Base-by-base conservation (phyloP, 345 rosid genomes). In the Citrus reticulata region DNA sequence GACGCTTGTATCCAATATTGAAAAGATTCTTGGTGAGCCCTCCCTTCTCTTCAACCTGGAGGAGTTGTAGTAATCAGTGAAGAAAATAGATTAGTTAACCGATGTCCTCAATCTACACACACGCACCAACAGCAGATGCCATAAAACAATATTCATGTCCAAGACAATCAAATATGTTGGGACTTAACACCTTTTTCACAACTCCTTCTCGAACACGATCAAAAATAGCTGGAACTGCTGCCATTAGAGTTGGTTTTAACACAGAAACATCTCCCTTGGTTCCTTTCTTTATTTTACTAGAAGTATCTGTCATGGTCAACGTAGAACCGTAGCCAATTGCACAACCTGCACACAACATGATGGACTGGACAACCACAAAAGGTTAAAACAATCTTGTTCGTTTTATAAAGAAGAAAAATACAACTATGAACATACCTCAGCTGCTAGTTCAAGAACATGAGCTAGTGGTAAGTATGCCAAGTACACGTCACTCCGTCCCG, bases 361-460 rank as follows among this genome's bases (percentile, higher is more conserved):
- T 81, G 42, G 86, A 80, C 98, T 95, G 87, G 83, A 83, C 70
- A 85, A 70, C 77, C 79, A 84, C n/a, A 82, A 27, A 46, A 25
- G 39, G 59, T 76, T 76, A 82, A 77, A 77, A 73, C 84, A 59
- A 74, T 77, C 71, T 73, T 20, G 6, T 66, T 29, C 25, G 27
- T 10, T 32, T 58, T 14, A 19, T 20, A 73, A 46, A 62, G n/a
- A 84, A 76, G 37, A 80, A 66, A 49, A 78, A 57, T 37, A 24
- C 46, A 70, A 49, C 19, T 62, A 30, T 32, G 29, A 72, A 75
- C 54, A 34, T 76, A 93, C 98, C 98, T 93, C 98, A 81, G 97
- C 97, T 74, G 89, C 98, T 77, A 95, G 88, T 77, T 95, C 98
- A 75, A 95, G 89, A 80, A 95, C 97, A 90, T 95, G 98, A 81